phyloP scores from a whole-genome alignment of 495 filamentous ascomycete species.

The Hypoxylon cercidicola region DNA sequence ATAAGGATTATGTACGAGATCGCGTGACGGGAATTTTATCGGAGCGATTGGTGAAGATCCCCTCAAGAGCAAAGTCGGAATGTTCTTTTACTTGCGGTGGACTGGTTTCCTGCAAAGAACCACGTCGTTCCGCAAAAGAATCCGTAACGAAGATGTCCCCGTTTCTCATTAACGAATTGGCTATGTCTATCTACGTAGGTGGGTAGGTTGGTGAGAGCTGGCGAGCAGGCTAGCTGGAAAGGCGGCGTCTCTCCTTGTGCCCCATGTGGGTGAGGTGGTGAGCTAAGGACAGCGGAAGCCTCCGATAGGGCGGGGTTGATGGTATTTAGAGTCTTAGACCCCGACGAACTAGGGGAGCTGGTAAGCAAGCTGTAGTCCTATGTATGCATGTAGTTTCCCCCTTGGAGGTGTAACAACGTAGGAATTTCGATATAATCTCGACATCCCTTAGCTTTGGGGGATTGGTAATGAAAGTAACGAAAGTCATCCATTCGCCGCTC shows the following conservation, averaged over 20 bases:
- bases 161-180: constrained; percentile 13
- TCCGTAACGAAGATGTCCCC: constrained; percentile 1
- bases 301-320: constrained; percentile 37
- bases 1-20: constrained; percentile 38
- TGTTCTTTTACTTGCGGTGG: constrained; percentile 16
- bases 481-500: too few relatives aligned
- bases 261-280: not conserved
- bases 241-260: constrained; percentile 12
- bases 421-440: constrained; percentile 37
- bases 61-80: not conserved
- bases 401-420: constrained; percentile 17
- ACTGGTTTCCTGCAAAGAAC: constrained; percentile 12
- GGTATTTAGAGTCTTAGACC: constrained; percentile 27
- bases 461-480: constrained; percentile 2
- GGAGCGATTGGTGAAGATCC: constrained; percentile 36
- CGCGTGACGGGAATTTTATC: constrained; percentile 39
- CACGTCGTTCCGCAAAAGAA: constrained; percentile 11
- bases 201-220: not conserved
- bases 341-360: not conserved
- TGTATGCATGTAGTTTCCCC: too few relatives aligned
- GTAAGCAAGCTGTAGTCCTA: constrained; percentile 1
- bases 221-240: constrained; percentile 16
- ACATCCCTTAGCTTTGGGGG: constrained; percentile 9
- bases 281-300: constrained; percentile 32
- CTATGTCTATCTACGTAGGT: constrained; percentile 1